Percentiles rank a stretch among this genome's conserved stretches.
phyloP scores from a whole-genome alignment of 768 basidiomycete species.

The Suillus luteus region DNA sequence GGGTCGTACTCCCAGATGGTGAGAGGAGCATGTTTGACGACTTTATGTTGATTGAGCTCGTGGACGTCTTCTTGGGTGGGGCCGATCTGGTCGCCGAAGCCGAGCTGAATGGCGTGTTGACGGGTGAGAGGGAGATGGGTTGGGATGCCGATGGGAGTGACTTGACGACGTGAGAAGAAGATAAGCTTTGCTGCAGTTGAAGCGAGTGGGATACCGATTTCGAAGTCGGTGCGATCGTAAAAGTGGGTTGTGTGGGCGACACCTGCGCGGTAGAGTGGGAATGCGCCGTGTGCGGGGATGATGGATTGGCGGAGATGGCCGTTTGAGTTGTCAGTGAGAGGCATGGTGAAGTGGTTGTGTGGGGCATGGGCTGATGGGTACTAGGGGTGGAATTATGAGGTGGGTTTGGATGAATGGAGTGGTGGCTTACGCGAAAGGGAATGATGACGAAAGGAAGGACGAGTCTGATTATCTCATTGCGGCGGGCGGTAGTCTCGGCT shows the following conservation, averaged over 20 bases:
- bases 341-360: conserved; percentile 59
- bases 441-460: conserved; percentile 51
- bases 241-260: conserved; percentile 34
- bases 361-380: conserved; percentile 64
- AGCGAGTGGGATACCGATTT: conserved; percentile 44
- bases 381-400: conserved; percentile 27
- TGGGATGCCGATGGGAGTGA: conserved; percentile 46
- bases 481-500: conserved; percentile 29
- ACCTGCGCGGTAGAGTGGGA: conserved; percentile 45
- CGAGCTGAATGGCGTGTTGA: conserved; percentile 29
- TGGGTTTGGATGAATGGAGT: neutral
- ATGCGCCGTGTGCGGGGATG: conserved; percentile 45
- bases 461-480: conserved; percentile 31
- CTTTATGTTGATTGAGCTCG: conserved; percentile 51
- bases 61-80: conserved; percentile 62
- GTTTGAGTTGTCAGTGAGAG: conserved; percentile 36
- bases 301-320: conserved; percentile 26
- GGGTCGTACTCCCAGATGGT: conserved; percentile 26
- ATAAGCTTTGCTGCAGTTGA: conserved; percentile 62
- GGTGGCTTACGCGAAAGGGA: conserved; percentile 46
- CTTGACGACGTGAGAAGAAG: conserved; percentile 61
- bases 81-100: conserved; percentile 28
- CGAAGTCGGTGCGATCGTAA: conserved; percentile 33
- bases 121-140: conserved; percentile 36
- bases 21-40: conserved; percentile 32